phyloP scores from a whole-genome alignment of 345 rosid species.

The Gynandropsis gynandra region DNA sequence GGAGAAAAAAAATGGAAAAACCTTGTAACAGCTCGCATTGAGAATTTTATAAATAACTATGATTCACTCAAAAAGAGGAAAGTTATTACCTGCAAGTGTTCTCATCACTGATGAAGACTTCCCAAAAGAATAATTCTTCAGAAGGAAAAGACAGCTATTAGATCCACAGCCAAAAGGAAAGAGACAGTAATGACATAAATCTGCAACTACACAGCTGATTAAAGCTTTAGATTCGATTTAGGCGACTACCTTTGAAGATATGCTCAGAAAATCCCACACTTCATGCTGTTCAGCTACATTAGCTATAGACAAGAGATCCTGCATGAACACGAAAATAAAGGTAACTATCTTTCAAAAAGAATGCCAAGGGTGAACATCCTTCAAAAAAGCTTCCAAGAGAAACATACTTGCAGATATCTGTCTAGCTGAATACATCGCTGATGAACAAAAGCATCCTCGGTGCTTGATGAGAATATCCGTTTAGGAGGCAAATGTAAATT shows the following conservation, averaged over 20 bases:
- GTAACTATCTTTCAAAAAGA: background rate
- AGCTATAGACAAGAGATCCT: constrained; percentile 96
- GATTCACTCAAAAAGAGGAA: constrained; percentile 4
- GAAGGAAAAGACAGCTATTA: constrained; percentile 22
- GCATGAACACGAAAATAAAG: constrained; percentile 20
- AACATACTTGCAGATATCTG: constrained; percentile 72
- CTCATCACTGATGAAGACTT: constrained; percentile 90
- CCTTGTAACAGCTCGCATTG: background rate
- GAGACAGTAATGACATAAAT: constrained; percentile 4
- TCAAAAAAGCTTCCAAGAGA: constrained; percentile 12
- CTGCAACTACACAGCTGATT: background rate
- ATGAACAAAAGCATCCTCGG: constrained; percentile 95
- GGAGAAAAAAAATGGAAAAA: background rate
- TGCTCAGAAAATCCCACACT: constrained; percentile 98
- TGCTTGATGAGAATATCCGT: constrained; percentile 97
- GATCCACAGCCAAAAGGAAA: constrained; percentile 14
- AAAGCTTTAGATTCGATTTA: constrained; percentile 1
- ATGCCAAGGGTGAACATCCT: constrained; percentile 16
- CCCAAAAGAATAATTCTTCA: constrained; percentile 92
- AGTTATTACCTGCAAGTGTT: constrained; percentile 73
- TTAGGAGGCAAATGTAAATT: constrained; percentile 96
- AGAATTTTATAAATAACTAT: background rate
- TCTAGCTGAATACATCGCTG: constrained; percentile 98
- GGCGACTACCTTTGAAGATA: constrained; percentile 65
- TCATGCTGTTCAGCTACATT: constrained; percentile 99